Evolutionary conservation across 192 early-diverging fungal species (phyloP).

Genomic region (Obelidium mucronatum): DNA sequence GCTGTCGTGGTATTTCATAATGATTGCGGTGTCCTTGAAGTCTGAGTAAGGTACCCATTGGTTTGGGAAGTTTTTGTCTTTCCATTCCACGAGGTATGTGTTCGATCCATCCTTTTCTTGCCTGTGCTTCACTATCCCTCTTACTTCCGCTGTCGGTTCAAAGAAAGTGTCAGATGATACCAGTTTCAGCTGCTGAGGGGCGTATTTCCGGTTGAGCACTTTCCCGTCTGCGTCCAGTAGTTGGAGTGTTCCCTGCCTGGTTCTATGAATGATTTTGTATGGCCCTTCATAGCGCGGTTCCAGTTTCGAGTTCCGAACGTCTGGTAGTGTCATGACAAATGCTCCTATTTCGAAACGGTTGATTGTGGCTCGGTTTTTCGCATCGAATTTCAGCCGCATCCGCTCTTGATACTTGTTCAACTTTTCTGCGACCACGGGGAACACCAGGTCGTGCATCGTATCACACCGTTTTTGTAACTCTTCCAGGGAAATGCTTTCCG

Average conservation of each 20-base stretch:
- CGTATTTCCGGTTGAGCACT: slow-evolving; percentile 21
- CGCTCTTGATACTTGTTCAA: not conserved
- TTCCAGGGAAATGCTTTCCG: not conserved
- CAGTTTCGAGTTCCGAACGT: not conserved
- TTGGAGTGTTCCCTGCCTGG: slow-evolving; percentile 25
- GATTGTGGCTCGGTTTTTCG: not conserved
- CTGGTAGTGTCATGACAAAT: slow-evolving; percentile 13
- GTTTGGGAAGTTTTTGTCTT: not conserved
- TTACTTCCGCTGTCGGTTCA: slow-evolving; percentile 20
- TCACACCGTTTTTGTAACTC: not conserved
- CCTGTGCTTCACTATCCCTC: slow-evolving; percentile 24
- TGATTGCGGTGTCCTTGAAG: not conserved
- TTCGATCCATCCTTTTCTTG: not conserved
- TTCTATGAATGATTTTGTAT: slow-evolving; percentile 29
- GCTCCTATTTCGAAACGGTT: slow-evolving; percentile 15
- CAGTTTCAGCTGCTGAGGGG: slow-evolving; percentile 32
- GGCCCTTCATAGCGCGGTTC: slow-evolving; percentile 35
- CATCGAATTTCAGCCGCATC: not conserved
- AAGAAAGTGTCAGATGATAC: slow-evolving; percentile 21
- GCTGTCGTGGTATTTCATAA: not conserved
- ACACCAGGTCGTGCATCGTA: slow-evolving; percentile 3
- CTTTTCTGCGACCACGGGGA: not conserved
- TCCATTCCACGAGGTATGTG: not conserved
- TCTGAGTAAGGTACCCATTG: not conserved
- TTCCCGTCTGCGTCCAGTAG: slow-evolving; percentile 37